Evolutionary conservation across 2,329 filamentous ascomycete genomes (phyloP).

Genomic region (Dothiorella sarmentorum): DNA sequence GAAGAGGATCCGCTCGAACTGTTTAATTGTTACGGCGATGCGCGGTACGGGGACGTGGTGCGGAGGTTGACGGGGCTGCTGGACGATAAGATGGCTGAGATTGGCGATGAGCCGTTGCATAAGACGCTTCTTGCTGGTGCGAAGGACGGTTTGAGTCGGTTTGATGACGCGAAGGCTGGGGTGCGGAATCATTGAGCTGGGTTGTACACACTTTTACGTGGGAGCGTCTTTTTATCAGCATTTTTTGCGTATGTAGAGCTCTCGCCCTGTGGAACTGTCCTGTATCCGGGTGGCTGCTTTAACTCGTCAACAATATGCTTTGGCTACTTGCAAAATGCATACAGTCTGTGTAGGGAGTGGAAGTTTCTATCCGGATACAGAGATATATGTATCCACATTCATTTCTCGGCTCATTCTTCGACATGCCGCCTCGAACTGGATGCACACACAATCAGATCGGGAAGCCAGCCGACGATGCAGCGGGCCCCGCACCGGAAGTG

Average conservation of each 20-base stretch:
- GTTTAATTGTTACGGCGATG: conserved; percentile 40
- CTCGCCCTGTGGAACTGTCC: neutral
- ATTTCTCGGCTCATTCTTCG: too few species aligned
- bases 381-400: too few species aligned
- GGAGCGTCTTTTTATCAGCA: too few species aligned
- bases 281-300: too few species aligned
- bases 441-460: too few species aligned
- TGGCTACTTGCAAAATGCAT: too few species aligned
- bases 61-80: conserved; percentile 31
- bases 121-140: neutral
- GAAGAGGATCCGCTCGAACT: conserved; percentile 49
- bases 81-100: conserved; percentile 50
- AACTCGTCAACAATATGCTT: too few species aligned
- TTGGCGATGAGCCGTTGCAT: conserved; percentile 46
- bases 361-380: too few species aligned
- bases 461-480: neutral
- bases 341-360: too few species aligned
- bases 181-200: conserved; percentile 6
- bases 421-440: too few species aligned
- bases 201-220: neutral
- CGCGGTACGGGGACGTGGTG: conserved; percentile 32
- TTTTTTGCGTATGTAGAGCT: neutral
- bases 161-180: conserved; percentile 7
- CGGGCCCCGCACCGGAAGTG: neutral
- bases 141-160: conserved; percentile 4